A percentile compares a stretch with the other conserved stretches of the same genome.
These are phyloP conservation scores for Hymenoscyphus repandus DNA, from an alignment of 2,329 filamentous ascomycete species.

Conservation along the genomic window DNA sequence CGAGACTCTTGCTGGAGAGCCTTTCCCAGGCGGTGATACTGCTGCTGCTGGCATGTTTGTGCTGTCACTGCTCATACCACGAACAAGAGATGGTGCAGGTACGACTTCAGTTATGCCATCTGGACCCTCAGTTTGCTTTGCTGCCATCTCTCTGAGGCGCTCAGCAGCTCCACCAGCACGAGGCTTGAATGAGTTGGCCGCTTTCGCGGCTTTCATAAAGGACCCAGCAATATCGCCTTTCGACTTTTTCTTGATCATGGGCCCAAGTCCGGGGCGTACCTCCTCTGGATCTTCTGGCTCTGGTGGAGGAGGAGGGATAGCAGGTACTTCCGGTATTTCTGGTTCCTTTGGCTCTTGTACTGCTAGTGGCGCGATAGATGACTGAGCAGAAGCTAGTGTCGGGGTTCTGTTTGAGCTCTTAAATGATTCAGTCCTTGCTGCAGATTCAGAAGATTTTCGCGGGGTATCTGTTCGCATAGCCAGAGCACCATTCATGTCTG, in stretches of 20 bases:
- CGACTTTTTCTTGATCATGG: constrained; percentile 80
- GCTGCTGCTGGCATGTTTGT: constrained; percentile 27
- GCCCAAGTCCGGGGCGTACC: constrained; percentile 72
- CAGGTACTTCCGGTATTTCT: constrained; percentile 1
- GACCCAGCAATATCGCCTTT: constrained; percentile 68
- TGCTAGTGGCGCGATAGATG: constrained; percentile 9
- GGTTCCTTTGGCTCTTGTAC: constrained; percentile 3
- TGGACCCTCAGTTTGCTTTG: constrained; percentile 59
- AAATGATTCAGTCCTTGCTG: constrained; percentile 4
- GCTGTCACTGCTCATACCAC: constrained; percentile 36
- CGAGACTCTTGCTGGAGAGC: constrained; percentile 1
- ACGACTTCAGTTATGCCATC: constrained; percentile 90
- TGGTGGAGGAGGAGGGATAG: not conserved
- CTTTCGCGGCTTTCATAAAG: constrained; percentile 75
- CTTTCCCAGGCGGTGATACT: constrained; percentile 16
- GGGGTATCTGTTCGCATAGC: constrained; percentile 7
- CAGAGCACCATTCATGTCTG: constrained; percentile 3
- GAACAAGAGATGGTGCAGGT: constrained; percentile 60
- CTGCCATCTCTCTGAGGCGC: constrained; percentile 54
- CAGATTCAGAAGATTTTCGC: constrained; percentile 10
- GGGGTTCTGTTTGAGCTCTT: constrained; percentile 9
- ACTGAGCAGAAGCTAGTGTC: constrained; percentile 2
- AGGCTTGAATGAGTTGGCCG: constrained; percentile 73
- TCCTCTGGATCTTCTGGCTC: constrained; percentile 22
- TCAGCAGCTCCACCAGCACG: constrained; percentile 82